Base-by-base conservation (phyloP, 345 rosid species). In the Schrenkiella parvula region DNA sequence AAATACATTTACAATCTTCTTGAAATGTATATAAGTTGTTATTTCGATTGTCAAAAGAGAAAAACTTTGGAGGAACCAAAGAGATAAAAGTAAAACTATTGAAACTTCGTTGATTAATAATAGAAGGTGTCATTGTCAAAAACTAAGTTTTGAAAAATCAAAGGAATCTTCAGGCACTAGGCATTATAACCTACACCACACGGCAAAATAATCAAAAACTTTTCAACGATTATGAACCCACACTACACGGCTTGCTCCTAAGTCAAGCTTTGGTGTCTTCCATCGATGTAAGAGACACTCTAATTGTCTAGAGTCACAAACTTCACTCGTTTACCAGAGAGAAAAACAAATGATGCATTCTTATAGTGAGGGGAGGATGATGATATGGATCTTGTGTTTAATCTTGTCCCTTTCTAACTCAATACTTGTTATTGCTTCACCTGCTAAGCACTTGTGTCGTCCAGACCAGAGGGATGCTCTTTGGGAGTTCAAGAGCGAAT, bases 381-480 rank as follows among this genome's bases (percentile, higher is more conserved):
- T 43, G 1, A 18, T 62, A n/a, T 8, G 53, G 67, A 62, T 23
- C 17, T 2, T 44, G 25, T 42, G 38, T 43, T 43, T 41, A 25
- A n/a, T 62, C 53, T 41, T 26, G 10, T 25, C 35, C 6, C 22
- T 25, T 43, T 38, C 13, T 2, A 41, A 41, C 38, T 23, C 35
- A 1, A 4, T 23, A 5, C 19, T 38, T 23, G 37, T 26, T 68
- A 4, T 32, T 21, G 43, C 69, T 26, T 41, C 38, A 4, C 53
- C 37, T 3, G 34, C 4, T 1, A 32, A 8, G 10, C 43, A 44
- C 13, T 64, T 46, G 56, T 64, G 57, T 31, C 55, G 10, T 47
- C 57, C 43, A 17, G 31, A 32, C 43, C 69, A 64, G 57, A 64
- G n/a, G 31, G 57, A 29, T 47, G 69, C 57, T 48, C 56, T 64